Percentiles rank a stretch among this genome's conserved stretches.
Evolutionary conservation across 371 early-diverging fungal genomes (phyloP).

Genomic region (Haplosporangium sp.): DNA sequence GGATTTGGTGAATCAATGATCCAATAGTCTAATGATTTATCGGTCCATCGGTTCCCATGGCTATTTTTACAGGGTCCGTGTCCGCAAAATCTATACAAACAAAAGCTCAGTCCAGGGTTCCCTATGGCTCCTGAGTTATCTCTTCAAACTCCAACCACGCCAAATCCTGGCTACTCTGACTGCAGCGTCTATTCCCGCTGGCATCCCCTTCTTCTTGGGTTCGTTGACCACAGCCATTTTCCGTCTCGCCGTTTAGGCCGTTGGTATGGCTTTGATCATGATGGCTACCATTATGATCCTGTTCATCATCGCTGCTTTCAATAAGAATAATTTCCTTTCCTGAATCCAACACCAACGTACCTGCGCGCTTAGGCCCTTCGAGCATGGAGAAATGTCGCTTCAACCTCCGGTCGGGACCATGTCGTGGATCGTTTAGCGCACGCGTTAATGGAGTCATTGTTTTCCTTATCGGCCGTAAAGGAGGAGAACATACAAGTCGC

Average conservation of each 20-base stretch:
- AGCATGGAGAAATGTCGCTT: background rate
- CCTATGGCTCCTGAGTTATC: background rate
- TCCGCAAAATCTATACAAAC: no score
- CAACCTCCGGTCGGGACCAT: background rate
- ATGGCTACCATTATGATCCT: background rate
- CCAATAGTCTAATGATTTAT: no score
- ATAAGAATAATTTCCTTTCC: slow-evolving; percentile 27
- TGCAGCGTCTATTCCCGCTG: background rate
- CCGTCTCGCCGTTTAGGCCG: background rate
- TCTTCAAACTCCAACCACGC: slow-evolving; percentile 4
- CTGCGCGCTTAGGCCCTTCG: background rate
- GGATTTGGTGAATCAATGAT: no score
- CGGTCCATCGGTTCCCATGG: no score
- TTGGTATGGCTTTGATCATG: background rate
- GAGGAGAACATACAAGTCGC: slow-evolving; percentile 42
- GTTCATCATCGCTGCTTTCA: slow-evolving; percentile 24
- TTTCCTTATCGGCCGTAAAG: background rate
- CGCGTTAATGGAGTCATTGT: background rate
- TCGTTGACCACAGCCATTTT: background rate
- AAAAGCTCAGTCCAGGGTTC: background rate
- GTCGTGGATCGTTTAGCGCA: slow-evolving; percentile 7
- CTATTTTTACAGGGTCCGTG: no score
- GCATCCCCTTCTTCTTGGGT: background rate
- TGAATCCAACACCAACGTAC: background rate
- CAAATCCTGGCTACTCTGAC: slow-evolving; percentile 7